Evolutionary conservation across 192 early-diverging fungal species (phyloP).

Genomic region (Coemansia sp.): DNA sequence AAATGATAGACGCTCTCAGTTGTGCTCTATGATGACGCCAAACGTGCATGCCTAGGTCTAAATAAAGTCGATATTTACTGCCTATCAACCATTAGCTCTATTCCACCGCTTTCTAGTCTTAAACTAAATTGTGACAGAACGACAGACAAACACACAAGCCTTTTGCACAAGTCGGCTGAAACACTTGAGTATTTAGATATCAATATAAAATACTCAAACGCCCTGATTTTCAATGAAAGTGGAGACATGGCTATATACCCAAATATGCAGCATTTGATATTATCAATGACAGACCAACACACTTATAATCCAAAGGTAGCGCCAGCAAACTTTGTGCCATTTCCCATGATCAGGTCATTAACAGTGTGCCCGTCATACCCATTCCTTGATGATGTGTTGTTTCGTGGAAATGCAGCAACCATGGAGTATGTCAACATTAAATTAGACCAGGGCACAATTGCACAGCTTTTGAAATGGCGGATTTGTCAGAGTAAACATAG

Average conservation of each 20-base stretch:
- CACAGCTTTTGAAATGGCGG: not conserved
- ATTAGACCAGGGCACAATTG: not conserved
- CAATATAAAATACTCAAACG: not conserved
- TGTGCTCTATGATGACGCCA: too few relatives aligned
- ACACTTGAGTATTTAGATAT: too few relatives aligned
- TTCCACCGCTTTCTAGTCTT: too few relatives aligned
- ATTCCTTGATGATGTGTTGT: slow-evolving; percentile 7
- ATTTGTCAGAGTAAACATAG: not conserved
- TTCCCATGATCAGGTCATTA: not conserved
- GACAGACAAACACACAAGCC: too few relatives aligned
- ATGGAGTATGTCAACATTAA: not conserved
- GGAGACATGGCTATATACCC: not conserved
- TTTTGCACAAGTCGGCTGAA: too few relatives aligned
- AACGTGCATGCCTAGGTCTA: too few relatives aligned
- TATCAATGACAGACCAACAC: not conserved
- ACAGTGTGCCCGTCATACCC: not conserved
- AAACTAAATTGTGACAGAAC: too few relatives aligned
- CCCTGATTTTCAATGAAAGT: not conserved
- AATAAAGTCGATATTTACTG: too few relatives aligned
- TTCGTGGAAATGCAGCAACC: slow-evolving; percentile 4
- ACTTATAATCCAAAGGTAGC: not conserved
- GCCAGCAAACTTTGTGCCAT: not conserved
- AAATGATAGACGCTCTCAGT: not conserved
- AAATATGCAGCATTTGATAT: not conserved
- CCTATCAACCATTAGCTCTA: too few relatives aligned